Conservation (phyloP, 768 basidiomycete genomes). For the Lenzites betulinus region DNA sequence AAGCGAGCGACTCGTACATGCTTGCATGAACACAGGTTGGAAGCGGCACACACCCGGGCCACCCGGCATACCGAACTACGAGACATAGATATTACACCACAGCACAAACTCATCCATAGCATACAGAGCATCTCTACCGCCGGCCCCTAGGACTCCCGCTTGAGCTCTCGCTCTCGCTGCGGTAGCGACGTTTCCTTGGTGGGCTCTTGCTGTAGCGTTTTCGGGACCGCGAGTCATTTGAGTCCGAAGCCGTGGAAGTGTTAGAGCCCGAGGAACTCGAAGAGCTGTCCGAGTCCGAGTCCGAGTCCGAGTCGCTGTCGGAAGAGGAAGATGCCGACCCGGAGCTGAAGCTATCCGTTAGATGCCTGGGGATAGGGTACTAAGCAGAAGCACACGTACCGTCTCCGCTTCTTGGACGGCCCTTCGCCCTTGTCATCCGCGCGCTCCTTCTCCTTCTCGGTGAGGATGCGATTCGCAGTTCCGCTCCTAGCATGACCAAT, state of each 20-base stretch:
- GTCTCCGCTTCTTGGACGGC: conserved; percentile 31
- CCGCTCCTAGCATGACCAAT: conserved; percentile 52
- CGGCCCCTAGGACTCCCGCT: conserved; percentile 19
- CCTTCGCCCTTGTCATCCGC: conserved; percentile 37
- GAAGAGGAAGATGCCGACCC: conserved; percentile 20
- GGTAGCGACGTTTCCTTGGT: conserved; percentile 21
- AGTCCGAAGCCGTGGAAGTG: conserved; percentile 41
- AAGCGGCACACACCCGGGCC: background rate
- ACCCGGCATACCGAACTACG: no score
- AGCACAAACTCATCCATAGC: background rate
- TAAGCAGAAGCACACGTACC: conserved; percentile 29
- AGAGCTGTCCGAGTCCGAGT: conserved; percentile 22
- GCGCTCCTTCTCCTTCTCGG: conserved; percentile 79
- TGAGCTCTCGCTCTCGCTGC: conserved; percentile 23
- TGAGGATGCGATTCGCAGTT: conserved; percentile 83
- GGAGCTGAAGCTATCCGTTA: background rate
- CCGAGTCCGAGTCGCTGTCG: conserved; percentile 25
- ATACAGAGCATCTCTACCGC: background rate
- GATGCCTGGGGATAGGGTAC: background rate
- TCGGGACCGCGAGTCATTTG: conserved; percentile 40
- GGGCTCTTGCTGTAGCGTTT: conserved; percentile 21
- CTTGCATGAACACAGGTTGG: no score
- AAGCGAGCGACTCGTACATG: no score
- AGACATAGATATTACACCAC: no score
- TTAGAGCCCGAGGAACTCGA: conserved; percentile 32